Evolutionary conservation across 2,329 filamentous ascomycete species (phyloP).

Genomic region (Passalora sequoiae): DNA sequence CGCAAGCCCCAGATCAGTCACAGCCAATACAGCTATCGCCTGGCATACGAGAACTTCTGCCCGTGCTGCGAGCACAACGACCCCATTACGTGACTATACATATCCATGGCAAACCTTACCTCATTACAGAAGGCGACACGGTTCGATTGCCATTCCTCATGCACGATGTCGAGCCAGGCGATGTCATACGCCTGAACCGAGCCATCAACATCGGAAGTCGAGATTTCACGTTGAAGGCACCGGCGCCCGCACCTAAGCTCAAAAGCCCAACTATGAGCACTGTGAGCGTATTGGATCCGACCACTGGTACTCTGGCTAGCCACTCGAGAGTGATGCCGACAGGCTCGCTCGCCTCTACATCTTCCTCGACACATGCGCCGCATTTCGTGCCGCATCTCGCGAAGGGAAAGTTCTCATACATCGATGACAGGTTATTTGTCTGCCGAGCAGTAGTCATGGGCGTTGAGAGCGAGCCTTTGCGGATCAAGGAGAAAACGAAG

Average conservation of each 20-base stretch:
- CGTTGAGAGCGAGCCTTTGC: conserved; percentile 64
- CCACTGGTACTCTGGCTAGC: conserved; percentile 23
- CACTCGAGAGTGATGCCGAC: conserved; percentile 27
- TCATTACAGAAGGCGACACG: conserved; percentile 58
- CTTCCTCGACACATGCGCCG: conserved; percentile 24
- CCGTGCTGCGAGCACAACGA: conserved; percentile 66
- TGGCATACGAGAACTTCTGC: conserved; percentile 55
- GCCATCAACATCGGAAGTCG: conserved; percentile 76
- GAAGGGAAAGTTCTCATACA: conserved; percentile 46
- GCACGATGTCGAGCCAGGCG: conserved; percentile 59
- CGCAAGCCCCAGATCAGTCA: background rate
- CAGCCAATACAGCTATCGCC: background rate
- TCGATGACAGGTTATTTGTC: conserved; percentile 79
- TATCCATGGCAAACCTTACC: conserved; percentile 74
- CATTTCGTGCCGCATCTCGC: conserved; percentile 39
- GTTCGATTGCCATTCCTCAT: conserved; percentile 48
- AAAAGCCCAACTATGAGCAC: conserved; percentile 28
- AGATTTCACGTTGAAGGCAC: conserved; percentile 79
- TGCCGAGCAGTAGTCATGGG: conserved; percentile 82
- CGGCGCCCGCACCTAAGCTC: conserved; percentile 48
- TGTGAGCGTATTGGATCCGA: conserved; percentile 23
- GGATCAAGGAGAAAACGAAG: conserved; percentile 56
- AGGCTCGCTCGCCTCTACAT: conserved; percentile 28
- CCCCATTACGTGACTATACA: conserved; percentile 74
- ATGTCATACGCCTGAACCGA: conserved; percentile 81